Evolutionary conservation across 2,329 filamentous ascomycete genomes (phyloP), one percentile per base, ranked within the genome.

Genomic region (Ophiocordyceps unilateralis): DNA sequence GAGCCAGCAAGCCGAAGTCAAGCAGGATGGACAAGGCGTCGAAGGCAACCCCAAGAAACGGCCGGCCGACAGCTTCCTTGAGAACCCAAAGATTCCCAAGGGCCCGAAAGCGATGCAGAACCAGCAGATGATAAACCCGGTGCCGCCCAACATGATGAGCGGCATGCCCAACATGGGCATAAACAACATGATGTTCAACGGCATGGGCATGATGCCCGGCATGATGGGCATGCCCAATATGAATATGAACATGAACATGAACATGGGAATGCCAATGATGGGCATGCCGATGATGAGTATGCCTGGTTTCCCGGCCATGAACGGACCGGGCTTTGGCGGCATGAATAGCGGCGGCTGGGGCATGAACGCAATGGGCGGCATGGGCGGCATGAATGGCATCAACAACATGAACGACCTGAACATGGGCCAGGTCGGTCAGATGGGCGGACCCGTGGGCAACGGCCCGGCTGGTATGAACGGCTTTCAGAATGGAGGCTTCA

Each of bases 1-100:
- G 44, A 50, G 50, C 38, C 45, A 55, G n/a, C 41, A 48, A 15
- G 44, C 45, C 36, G 32, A 38, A 11, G 41, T 52, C 39, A 69
- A 67, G 45, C 52, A 60, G 11, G 58, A 63, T 40, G 62, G 46
- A 46, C 61, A 53, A 48, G 55, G 52, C 5, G 54, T 59, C 22
- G 55, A 58, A 22, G 47, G 44, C 42, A 62, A 61, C 45, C 65
- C 74, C 22, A 91, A 83, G 64, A 98, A 96, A 65, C 78, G 91
- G 20, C 74, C 82, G 11, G 86, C 87, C 14, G 85, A 89, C 30
- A 81, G 87, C 42, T 69, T 69, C 26, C 63, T 72, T 7, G 75
- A 78, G 51, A 78, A 81, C 50, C 72, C 74, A 36, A 74, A 73
- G 54, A 74, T 79, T 36, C 74, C 76, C 39, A 81, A 79, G 51